Percentiles rank a stretch among this genome's conserved stretches.
Conservation (phyloP, 75 land plant genomes). For the Ceratopteris richardii region DNA sequence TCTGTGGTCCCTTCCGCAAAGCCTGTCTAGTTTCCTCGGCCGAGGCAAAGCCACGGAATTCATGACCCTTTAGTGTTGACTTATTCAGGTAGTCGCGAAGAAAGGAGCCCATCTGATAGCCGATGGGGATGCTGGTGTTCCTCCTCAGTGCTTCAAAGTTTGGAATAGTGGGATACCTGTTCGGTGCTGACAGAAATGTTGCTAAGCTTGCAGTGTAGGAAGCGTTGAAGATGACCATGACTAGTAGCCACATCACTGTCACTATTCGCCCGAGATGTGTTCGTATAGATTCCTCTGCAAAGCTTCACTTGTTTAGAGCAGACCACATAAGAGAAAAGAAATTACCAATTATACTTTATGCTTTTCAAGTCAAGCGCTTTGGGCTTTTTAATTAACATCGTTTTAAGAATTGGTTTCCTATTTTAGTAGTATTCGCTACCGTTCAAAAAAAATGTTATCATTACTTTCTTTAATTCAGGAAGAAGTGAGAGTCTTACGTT, state of each 20-base stretch:
- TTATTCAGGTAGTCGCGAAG: not conserved
- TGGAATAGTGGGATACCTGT: not conserved
- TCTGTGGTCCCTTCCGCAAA: not conserved
- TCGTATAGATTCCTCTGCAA: not conserved
- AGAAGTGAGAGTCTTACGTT: too few relatives aligned
- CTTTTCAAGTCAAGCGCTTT: too few relatives aligned
- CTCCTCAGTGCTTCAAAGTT: not conserved
- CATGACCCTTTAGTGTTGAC: not conserved
- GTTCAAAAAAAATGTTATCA: too few relatives aligned
- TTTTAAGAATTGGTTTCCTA: too few relatives aligned
- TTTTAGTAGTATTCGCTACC: too few relatives aligned
- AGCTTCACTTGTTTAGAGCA: too few relatives aligned
- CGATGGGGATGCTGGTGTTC: not conserved
- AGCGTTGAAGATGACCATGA: conserved; percentile 1
- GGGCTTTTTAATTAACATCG: too few relatives aligned
- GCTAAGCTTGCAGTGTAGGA: conserved; percentile 5
- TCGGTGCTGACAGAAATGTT: not conserved
- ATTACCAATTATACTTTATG: too few relatives aligned
- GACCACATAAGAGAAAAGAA: too few relatives aligned
- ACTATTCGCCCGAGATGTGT: not conserved
- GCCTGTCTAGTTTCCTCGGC: not conserved
- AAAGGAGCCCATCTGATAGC: conserved; percentile 3
- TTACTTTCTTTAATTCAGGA: too few relatives aligned
- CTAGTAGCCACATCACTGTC: not conserved
- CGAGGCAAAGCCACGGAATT: not conserved